Base-by-base conservation (phyloP, 2,329 filamentous ascomycete species). In the Fusarium illudens region DNA sequence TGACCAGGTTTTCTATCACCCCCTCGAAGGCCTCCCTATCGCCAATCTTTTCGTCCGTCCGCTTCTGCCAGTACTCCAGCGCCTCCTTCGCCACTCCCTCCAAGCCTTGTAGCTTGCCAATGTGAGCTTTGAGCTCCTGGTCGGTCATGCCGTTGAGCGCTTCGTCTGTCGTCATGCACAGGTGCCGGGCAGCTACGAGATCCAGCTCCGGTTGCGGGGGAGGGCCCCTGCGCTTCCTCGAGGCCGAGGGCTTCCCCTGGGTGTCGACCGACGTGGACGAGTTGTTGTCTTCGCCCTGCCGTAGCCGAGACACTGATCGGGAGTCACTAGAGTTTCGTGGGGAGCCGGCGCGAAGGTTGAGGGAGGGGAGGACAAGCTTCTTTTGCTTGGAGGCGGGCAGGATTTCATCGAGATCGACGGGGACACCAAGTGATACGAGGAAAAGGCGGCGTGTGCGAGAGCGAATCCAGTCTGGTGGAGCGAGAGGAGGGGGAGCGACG, bases 351-450 rank as follows among this genome's bases (percentile, higher is more conserved):
- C 80, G 85, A 32, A 94, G 88, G 30, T 93, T 96, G 17, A 96
- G 90, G 6, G 94, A 97, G 0, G 96, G 96, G 2, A 99, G 86
- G 5, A 99, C 87, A 17, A 99, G 89, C 77, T 98, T 98, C 86
- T 98, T 98, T 78, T 99, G 96, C 79, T 98, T 98, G 12, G 93
- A 97, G 0, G 95, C 94, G 0, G 96, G 96, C 8, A 99, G 87
- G 58, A 99, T 98, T 81, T 99, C 96, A 79, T 99, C 96, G 0
- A 99, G 86, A 74, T 99, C 96, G 44, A 99, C 93, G 2, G 96
- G 96, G 0, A 99, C 96, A 17, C 96, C 96, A 0, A 99, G 87
- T 2, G 94, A 97, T 56, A 99, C 94, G 39, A 99, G 89, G 78
- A 99, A 99, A 25, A 99, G 87, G 27, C 96, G 92, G 55, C 96